These are phyloP conservation scores for Curvularia eragrostidis DNA, from an alignment of 2,329 filamentous ascomycete genomes.

Conservation along the genomic window DNA sequence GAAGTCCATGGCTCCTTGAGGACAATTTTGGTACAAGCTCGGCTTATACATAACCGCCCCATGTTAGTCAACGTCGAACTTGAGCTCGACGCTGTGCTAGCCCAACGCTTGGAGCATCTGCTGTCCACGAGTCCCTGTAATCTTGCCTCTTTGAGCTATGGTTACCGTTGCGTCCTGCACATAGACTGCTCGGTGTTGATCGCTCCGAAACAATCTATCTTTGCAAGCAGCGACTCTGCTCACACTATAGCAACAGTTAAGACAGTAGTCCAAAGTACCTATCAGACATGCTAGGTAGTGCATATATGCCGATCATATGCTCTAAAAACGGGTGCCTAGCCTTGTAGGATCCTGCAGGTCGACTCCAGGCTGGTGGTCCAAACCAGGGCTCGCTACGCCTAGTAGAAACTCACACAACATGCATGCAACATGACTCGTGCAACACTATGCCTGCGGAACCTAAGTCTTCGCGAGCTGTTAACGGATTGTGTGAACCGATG, in stretches of 20 bases:
- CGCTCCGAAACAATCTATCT: neutral
- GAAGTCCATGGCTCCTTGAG: neutral
- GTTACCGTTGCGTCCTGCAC: neutral
- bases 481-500: neutral
- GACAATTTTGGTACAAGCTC: slow-evolving; percentile 3
- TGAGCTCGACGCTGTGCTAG: neutral
- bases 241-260: neutral
- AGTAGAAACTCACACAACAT: neutral
- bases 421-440: neutral
- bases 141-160: neutral
- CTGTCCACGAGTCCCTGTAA: neutral
- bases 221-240: neutral
- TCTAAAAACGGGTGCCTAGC: neutral
- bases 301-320: neutral
- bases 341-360: neutral
- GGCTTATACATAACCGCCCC: slow-evolving; percentile 13
- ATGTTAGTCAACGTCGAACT: slow-evolving; percentile 7
- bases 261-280: neutral
- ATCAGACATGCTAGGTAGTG: neutral
- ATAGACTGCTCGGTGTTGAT: neutral
- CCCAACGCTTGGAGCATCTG: neutral
- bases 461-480: neutral
- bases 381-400: neutral
- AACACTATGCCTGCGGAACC: neutral
- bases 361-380: neutral